Evolutionary conservation across 805 yeast genomes (phyloP).

Genomic region (Maudiozyma pseudohumilis): DNA sequence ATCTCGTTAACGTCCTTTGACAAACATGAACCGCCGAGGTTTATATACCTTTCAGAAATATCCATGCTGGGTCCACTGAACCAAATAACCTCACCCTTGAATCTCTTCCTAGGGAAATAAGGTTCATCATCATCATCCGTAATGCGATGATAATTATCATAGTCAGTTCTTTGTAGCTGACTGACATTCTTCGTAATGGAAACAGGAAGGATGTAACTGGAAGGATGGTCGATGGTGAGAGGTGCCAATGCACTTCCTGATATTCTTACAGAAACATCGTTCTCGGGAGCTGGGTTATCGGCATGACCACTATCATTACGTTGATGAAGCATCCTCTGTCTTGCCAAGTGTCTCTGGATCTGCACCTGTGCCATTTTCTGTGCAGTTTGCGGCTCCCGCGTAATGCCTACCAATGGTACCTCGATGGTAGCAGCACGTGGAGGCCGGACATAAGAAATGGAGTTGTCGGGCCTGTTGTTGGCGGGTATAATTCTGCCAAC

Average conservation of each 20-base stretch:
- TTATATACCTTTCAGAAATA: constrained; percentile 33
- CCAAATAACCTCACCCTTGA: constrained; percentile 46
- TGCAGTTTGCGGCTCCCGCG: constrained; percentile 11
- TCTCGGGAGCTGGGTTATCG: constrained; percentile 15
- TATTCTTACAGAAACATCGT: constrained; percentile 21
- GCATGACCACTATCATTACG: constrained; percentile 16
- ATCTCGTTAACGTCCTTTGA: constrained; percentile 5
- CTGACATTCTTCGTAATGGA: constrained; percentile 29
- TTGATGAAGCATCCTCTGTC: constrained; percentile 14
- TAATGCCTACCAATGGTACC: background rate
- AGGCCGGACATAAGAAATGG: background rate
- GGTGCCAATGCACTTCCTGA: constrained; percentile 17
- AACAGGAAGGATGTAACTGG: constrained; percentile 25
- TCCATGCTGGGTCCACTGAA: constrained; percentile 57
- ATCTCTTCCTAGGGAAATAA: constrained; percentile 14
- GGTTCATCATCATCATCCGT: constrained; percentile 13
- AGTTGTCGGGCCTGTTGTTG: background rate
- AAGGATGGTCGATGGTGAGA: constrained; percentile 22
- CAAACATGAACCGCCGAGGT: constrained; percentile 16
- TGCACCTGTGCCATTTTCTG: constrained; percentile 21
- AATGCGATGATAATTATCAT: constrained; percentile 18
- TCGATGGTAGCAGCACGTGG: background rate
- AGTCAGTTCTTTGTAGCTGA: constrained; percentile 29
- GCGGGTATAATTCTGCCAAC: background rate
- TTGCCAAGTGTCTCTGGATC: constrained; percentile 16